Evolutionary conservation across 345 rosid genomes (phyloP).

Genomic region (Corchorus capsularis): DNA sequence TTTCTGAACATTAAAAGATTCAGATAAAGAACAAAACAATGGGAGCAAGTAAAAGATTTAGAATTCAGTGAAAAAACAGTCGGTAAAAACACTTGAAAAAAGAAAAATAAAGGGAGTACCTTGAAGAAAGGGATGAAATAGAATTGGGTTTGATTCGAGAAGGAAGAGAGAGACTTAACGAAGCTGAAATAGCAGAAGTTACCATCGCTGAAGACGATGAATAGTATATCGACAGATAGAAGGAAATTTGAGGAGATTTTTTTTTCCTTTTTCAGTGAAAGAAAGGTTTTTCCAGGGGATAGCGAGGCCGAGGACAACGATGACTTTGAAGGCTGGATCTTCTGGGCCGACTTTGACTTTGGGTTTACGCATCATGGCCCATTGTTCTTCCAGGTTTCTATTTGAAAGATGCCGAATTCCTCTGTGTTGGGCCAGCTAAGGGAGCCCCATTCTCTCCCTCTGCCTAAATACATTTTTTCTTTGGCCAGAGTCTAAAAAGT

Average conservation of each 20-base stretch:
- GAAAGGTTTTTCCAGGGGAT: not conserved
- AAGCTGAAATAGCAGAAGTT: conserved; percentile 14
- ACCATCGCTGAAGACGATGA: not conserved
- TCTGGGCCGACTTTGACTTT: not conserved
- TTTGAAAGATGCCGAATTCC: not conserved
- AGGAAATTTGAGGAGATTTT: not conserved
- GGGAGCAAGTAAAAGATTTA: not conserved
- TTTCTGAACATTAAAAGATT: conserved; percentile 9
- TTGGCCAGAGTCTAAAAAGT: too few relatives aligned
- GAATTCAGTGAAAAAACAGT: not conserved
- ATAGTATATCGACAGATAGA: not conserved
- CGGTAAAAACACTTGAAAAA: not conserved
- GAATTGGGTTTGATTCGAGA: conserved; percentile 11
- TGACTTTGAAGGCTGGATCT: not conserved
- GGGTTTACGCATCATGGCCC: not conserved
- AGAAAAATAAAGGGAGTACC: not conserved
- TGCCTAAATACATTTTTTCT: too few relatives aligned
- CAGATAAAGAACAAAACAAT: not conserved
- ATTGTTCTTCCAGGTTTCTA: too few relatives aligned
- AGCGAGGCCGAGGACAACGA: not conserved
- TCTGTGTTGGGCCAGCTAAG: not conserved
- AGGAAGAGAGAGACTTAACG: not conserved
- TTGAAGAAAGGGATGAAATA: conserved; percentile 2
- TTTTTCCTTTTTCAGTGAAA: not conserved
- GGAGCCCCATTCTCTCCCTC: not conserved